Evolutionary conservation across 331 rosid species (phyloP).

Genomic region (Ulmus americana): DNA sequence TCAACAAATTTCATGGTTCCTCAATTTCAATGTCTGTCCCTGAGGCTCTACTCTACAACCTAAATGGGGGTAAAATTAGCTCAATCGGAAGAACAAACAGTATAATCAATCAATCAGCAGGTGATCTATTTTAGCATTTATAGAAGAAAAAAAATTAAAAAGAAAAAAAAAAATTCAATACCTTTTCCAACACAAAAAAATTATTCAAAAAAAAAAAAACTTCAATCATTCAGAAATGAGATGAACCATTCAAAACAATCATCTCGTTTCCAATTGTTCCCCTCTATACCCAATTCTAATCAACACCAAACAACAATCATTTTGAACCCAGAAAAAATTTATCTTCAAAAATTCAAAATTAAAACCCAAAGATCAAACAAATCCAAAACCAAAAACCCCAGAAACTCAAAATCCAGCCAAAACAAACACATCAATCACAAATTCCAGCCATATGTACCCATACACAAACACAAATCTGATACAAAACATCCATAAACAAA

Average conservation of each 20-base stretch:
- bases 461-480: neutral
- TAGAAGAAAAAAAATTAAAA: neutral
- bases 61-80: slow-evolving; percentile 5
- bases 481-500: neutral
- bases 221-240: neutral
- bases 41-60: slow-evolving; percentile 9
- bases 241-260: neutral
- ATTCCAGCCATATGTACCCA: neutral
- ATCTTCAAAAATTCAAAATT: neutral
- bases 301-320: neutral
- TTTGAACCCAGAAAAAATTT: neutral
- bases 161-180: slow-evolving; percentile 4
- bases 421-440: neutral
- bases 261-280: neutral
- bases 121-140: slow-evolving; percentile 35
- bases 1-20: neutral
- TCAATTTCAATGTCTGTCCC: neutral
- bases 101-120: slow-evolving; percentile 24
- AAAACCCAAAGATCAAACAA: slow-evolving; percentile 14
- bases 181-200: neutral
- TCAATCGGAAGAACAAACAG: slow-evolving; percentile 15
- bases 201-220: slow-evolving; percentile 4
- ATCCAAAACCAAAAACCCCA: neutral
- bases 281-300: neutral
- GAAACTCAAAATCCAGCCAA: neutral